A percentile compares a stretch with the other conserved stretches of the same genome.
phyloP scores from a whole-genome alignment of 176 grass and related monocot species.

The Aegilops umbellulata region DNA sequence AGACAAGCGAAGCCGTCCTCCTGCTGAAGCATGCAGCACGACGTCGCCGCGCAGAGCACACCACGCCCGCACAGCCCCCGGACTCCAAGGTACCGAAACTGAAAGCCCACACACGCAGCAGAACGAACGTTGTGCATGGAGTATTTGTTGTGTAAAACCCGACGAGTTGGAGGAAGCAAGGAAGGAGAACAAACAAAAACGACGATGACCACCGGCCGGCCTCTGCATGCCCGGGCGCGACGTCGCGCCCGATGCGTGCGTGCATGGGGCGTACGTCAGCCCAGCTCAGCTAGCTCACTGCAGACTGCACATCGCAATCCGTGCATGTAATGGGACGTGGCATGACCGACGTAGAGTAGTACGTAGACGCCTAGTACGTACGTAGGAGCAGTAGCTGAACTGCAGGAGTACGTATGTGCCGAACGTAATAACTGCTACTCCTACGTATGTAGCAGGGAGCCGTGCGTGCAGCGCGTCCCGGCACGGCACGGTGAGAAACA shows the following conservation, averaged over 20 bases:
- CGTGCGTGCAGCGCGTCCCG: background rate
- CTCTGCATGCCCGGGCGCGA: no score
- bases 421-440: background rate
- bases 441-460: background rate
- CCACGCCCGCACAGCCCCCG: background rate
- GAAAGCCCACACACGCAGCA: background rate
- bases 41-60: background rate
- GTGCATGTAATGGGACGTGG: background rate
- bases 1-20: background rate
- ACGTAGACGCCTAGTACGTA: background rate
- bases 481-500: no score
- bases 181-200: background rate
- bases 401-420: background rate
- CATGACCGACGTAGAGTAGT: background rate
- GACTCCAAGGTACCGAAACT: background rate
- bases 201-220: no score
- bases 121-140: background rate
- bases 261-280: no score
- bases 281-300: background rate
- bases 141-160: no score
- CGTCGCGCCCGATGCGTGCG: background rate
- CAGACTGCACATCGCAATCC: background rate
- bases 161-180: background rate
- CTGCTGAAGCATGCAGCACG: background rate
- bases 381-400: background rate